Evolutionary conservation across 2,329 filamentous ascomycete species (phyloP), one percentile per base, ranked within the genome.

Genomic region (Botrytis byssoidea): DNA sequence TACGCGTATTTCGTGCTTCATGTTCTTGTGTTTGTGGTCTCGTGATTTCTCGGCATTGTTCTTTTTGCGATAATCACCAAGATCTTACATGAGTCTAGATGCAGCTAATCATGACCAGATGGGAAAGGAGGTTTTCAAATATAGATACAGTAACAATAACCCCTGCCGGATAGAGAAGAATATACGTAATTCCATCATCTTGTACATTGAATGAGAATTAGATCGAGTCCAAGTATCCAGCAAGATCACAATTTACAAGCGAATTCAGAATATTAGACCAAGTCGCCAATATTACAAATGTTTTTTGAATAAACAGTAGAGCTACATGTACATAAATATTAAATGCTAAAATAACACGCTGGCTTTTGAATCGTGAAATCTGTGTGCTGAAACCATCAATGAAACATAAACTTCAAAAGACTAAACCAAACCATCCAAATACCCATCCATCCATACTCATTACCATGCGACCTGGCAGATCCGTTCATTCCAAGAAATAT

Each of bases 401-500:
- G 44, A 25, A 66, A 65, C 16, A 7, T 22, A 48, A 48, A 37
- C 29, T 7, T 48, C 29, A 25, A 66, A 35, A n/a, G 4, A 42
- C 12, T 35, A 61, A 22, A 7, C 40, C 40, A 22, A 32, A 29
- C 29, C 29, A 44, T 64, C n/a, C 61, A 44, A 42, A 4, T n/a
- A 42, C 40, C 16, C n/a, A 22, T 29, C 7, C 40, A 46, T 29
- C 18, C 61, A 65, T 32, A 46, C n/a, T 46, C 61, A 32, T 65
- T 46, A 65, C n/a, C 40, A 65, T 10, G n/a, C 3, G 3, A 20
- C 40, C n/a, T 46, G 8, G 93, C 89, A 46, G 92, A 83, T 79
- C 93, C 90, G 67, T 89, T 89, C 74, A 93, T 86, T 32, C 16
- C 64, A 92, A 84, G 12, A 74, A 92, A 29, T 12, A 35, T 12